A percentile compares a stretch with the other conserved stretches of the same genome.
These are phyloP conservation scores for Colletotrichum echinochloae DNA, from an alignment of 2,329 filamentous ascomycete species.

Conservation along the genomic window DNA sequence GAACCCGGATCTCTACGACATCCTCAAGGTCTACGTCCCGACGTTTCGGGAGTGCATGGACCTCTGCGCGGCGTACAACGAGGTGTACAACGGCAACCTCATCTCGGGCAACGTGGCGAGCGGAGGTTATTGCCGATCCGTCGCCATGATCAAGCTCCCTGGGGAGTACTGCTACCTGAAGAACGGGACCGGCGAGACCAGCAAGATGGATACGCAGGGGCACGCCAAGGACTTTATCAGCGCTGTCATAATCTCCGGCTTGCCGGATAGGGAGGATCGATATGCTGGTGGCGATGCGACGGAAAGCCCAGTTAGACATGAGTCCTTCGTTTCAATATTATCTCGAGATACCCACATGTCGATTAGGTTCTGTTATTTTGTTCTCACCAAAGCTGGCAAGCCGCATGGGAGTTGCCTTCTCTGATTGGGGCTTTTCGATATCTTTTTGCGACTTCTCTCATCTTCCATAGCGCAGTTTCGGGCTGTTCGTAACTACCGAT, in stretches of 20 bases:
- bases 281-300: too few relatives aligned
- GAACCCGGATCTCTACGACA: conserved; percentile 41
- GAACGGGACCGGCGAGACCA: conserved; percentile 39
- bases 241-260: conserved; percentile 31
- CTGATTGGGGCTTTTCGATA: background rate
- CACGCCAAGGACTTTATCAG: conserved; percentile 30
- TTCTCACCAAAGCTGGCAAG: too few relatives aligned
- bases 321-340: background rate
- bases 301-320: background rate
- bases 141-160: conserved; percentile 40
- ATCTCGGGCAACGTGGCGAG: conserved; percentile 3
- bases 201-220: conserved; percentile 33
- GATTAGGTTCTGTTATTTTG: background rate
- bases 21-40: conserved; percentile 42
- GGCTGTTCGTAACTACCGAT: background rate
- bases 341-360: background rate
- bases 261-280: background rate
- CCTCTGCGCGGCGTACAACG: conserved; percentile 41
- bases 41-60: conserved; percentile 43
- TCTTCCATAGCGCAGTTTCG: too few relatives aligned
- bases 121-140: conserved; percentile 37
- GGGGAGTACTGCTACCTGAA: conserved; percentile 44
- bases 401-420: background rate
- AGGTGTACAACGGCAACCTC: conserved; percentile 19
- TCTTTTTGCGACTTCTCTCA: background rate